Percentiles rank a stretch among this genome's conserved stretches.
Evolutionary conservation across 768 basidiomycete genomes (phyloP).

Genomic region (Suillus occidentalis): DNA sequence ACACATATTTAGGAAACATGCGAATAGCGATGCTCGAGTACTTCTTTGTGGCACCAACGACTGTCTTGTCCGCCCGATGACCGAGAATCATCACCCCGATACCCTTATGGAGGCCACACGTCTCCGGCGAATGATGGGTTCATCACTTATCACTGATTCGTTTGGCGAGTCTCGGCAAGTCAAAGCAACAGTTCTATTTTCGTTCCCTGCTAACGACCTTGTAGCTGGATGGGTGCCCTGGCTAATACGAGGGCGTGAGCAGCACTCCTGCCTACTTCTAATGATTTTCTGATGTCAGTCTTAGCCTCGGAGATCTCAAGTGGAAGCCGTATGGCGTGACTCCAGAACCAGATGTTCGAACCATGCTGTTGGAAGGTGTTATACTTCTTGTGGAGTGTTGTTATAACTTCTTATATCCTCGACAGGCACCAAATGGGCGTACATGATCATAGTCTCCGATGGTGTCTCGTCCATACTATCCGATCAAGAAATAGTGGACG

Average conservation of each 20-base stretch:
- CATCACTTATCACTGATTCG: slow-evolving; percentile 86
- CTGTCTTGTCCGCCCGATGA: slow-evolving; percentile 81
- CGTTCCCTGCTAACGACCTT: slow-evolving; percentile 1
- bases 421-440: slow-evolving; percentile 81
- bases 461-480: slow-evolving; percentile 90
- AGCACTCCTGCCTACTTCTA: background rate
- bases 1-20: background rate
- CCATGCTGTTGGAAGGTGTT: slow-evolving; percentile 73
- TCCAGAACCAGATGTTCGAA: slow-evolving; percentile 85
- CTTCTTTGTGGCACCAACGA: slow-evolving; percentile 73
- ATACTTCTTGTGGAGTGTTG: background rate
- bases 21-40: slow-evolving; percentile 80
- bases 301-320: slow-evolving; percentile 82
- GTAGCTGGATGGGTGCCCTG: slow-evolving; percentile 92
- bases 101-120: slow-evolving; percentile 81
- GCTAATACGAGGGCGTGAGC: slow-evolving; percentile 87
- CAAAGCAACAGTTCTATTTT: background rate
- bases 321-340: slow-evolving; percentile 92
- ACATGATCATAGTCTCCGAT: slow-evolving; percentile 87
- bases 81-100: slow-evolving; percentile 96
- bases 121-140: slow-evolving; percentile 86
- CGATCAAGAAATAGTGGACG: slow-evolving; percentile 92
- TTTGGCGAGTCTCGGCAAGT: slow-evolving; percentile 87
- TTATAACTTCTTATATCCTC: slow-evolving; percentile 2
- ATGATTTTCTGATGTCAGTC: slow-evolving; percentile 10